These are phyloP conservation scores for Mycena floridula DNA, from an alignment of 768 basidiomycete genomes.

Conservation along the genomic window DNA sequence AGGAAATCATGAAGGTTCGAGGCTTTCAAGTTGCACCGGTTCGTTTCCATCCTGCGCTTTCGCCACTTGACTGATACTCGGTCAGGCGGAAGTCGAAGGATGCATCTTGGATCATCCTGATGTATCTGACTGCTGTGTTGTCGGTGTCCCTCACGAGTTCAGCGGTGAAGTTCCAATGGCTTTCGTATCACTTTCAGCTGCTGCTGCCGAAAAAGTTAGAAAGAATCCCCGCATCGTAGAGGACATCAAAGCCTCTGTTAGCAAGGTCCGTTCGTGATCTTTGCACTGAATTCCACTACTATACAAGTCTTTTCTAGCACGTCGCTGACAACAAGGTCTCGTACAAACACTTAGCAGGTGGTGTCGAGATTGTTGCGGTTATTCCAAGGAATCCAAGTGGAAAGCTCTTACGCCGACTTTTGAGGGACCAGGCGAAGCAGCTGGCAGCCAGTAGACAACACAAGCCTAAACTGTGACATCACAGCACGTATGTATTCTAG, in stretches of 20 bases:
- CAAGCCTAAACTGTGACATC: slow-evolving; percentile 21
- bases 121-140: slow-evolving; percentile 56
- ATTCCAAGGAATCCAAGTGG: slow-evolving; percentile 66
- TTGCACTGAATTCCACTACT: background rate
- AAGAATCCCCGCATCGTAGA: slow-evolving; percentile 20
- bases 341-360: slow-evolving; percentile 56
- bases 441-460: slow-evolving; percentile 12
- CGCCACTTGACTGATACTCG: too few species aligned
- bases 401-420: slow-evolving; percentile 43
- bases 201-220: slow-evolving; percentile 30
- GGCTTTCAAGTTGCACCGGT: slow-evolving; percentile 74
- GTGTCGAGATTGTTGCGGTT: slow-evolving; percentile 46
- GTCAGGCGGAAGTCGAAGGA: slow-evolving; percentile 68
- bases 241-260: slow-evolving; percentile 38
- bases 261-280: slow-evolving; percentile 41
- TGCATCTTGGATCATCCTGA: slow-evolving; percentile 56
- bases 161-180: slow-evolving; percentile 70
- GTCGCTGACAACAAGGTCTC: slow-evolving; percentile 47
- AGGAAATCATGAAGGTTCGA: slow-evolving; percentile 43
- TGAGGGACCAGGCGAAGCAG: slow-evolving; percentile 44
- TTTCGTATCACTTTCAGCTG: slow-evolving; percentile 47
- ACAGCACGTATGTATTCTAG: too few species aligned
- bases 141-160: slow-evolving; percentile 62
- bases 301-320: slow-evolving; percentile 25
- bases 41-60: too few species aligned